Evolutionary conservation across 2,329 filamentous ascomycete genomes (phyloP), one percentile per base, ranked within the genome.

Genomic region (Triangularia setosa): DNA sequence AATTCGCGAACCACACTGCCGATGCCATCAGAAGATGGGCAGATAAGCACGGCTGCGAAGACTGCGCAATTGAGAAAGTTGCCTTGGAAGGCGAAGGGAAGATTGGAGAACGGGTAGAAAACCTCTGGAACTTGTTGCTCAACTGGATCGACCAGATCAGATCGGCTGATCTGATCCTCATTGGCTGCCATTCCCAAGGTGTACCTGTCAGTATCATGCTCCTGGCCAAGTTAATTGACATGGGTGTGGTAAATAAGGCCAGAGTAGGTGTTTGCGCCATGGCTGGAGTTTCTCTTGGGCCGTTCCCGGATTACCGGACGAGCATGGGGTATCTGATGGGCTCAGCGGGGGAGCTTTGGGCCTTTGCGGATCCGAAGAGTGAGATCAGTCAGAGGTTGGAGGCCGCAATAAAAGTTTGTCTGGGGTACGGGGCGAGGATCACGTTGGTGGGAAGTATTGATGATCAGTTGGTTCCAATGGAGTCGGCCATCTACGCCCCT

Each of bases 161-260:
- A 60, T 85, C 85, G 61, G 93, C 95, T 0, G 95, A 99, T 76
- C 89, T 98, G 66, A 89, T 99, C 52, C 77, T 99, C 44, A 80
- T 99, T n/a, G 92, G 92, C 2, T 97, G 93, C 65, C 95, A 99
- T 75, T 96, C 92, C 2, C 95, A 99, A 76, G 95, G 95, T 23
- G 95, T 98, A 0, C 95, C 95, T 0, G 95, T 99, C 0, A 90
- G 91, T 5, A 85, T 97, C 65, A 97, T 97, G 88, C 82, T 99
- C 3, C 83, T 98, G 4, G 92, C 93, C 4, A 97, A 97, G 76
- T 82, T 99, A 52, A 93, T 99, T 61, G 90, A 95, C 61, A 88
- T 97, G 65, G 93, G 93, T 1, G 91, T 95, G 69, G 84, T 98
- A 28, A 88, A 87, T 14, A 84, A 85, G 48, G 85, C 90, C 5